Base-by-base conservation (phyloP, 192 early-diverging fungal species). In the Physocladia obscura region DNA sequence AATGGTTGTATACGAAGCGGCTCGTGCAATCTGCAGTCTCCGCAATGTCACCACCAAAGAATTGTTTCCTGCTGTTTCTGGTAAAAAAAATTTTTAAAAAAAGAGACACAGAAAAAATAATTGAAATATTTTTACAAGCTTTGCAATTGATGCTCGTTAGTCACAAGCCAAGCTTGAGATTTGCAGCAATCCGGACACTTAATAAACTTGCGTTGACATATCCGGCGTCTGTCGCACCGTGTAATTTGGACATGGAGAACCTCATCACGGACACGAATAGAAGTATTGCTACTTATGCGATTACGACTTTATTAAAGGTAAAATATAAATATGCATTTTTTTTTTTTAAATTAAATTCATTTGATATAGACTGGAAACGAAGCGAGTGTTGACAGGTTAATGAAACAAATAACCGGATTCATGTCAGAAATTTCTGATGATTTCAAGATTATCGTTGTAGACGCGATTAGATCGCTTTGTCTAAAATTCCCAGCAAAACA, bases 371-470 rank as follows among this genome's bases (percentile, higher is more conserved):
- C 97, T 2, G 97, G 97, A 26, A 99, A 94, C 78, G 97, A 98
- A 73, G 92, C 93, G 3, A 92, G 90, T 48, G 97, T 99, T 22
- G 97, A 99, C 76, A 87, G 97, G 26, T 81, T 99, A 73, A 96
- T 99, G 94, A 98, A 99, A 82, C 97, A 99, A 77, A 98, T 99
- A 71, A 89, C 90, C 63, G 92, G 93, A 21, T 98, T 99, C 72
- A 98, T 99, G 94, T 83, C 87, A 15, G 97, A 99, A 77, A 99
- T 99, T 48, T 92, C 94, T 32, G 96, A 97, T 77, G 97, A 99
- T 75, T 99, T 98, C 85, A 99, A 99, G 83, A 89, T 98, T 27
- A 94, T 98, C 64, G 94, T 99, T n/a, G 92, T 98, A 39, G 96
- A 99, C 62, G 97, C 97, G 32, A 92, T 98, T 58, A 90, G 96